These are phyloP conservation scores for Phallus indusiatus DNA, from an alignment of 768 basidiomycete species.

Conservation along the genomic window DNA sequence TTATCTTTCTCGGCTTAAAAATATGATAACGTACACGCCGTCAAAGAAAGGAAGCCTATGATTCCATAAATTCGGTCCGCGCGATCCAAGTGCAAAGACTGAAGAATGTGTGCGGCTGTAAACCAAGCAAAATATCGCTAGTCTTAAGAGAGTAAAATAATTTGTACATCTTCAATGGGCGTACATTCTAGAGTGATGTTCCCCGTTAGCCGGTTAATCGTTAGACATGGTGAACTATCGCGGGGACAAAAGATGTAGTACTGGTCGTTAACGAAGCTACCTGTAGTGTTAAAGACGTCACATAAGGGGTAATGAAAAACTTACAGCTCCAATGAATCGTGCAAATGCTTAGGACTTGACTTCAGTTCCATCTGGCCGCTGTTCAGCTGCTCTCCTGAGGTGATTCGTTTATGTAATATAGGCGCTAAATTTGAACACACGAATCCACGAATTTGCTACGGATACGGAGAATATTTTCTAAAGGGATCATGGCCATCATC, in stretches of 20 bases:
- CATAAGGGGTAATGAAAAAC: background rate
- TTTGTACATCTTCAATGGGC: background rate
- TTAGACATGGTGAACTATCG: constrained; percentile 2
- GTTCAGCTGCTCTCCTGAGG: background rate
- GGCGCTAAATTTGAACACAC: too few relatives aligned
- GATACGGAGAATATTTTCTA: too few relatives aligned
- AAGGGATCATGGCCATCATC: too few relatives aligned
- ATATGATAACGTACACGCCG: constrained; percentile 23
- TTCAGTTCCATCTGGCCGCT: background rate
- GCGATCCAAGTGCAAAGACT: background rate
- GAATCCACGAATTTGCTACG: too few relatives aligned
- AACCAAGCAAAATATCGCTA: background rate
- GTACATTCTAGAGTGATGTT: constrained; percentile 3
- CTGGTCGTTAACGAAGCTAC: constrained; percentile 4
- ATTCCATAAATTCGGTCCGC: constrained; percentile 26
- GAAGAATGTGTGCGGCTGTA: background rate
- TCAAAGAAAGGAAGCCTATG: constrained; percentile 33
- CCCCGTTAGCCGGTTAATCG: constrained; percentile 6
- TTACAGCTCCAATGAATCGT: background rate
- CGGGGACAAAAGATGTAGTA: constrained; percentile 6
- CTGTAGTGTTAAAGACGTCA: background rate
- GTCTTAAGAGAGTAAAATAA: background rate
- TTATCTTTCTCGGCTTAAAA: background rate
- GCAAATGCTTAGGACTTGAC: background rate
- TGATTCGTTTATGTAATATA: background rate